These are phyloP conservation scores for Ceratocystis variospora DNA, from an alignment of 2,329 filamentous ascomycete species.

Conservation along the genomic window DNA sequence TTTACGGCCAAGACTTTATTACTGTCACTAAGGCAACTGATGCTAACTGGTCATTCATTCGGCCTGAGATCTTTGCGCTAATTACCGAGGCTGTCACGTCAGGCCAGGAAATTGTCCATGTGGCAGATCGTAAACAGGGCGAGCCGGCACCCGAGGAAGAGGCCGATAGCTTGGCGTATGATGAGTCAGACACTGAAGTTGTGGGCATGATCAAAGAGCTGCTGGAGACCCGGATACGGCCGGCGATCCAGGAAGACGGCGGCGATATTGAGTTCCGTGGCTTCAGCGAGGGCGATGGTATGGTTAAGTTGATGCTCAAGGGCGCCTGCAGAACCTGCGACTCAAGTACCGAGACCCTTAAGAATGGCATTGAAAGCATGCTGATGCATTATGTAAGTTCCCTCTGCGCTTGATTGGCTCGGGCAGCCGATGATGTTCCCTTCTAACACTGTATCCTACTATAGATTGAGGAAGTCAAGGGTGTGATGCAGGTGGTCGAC, in stretches of 20 bases:
- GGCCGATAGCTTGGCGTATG: slow-evolving; percentile 63
- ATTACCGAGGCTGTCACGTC: slow-evolving; percentile 86
- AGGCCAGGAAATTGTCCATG: slow-evolving; percentile 67
- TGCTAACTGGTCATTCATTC: slow-evolving; percentile 86
- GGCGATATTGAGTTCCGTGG: slow-evolving; percentile 93
- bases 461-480: slow-evolving; percentile 89
- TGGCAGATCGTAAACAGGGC: slow-evolving; percentile 46
- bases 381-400: slow-evolving; percentile 79
- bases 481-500: slow-evolving; percentile 80
- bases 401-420: background rate
- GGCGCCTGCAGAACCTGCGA: slow-evolving; percentile 94
- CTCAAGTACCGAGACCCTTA: slow-evolving; percentile 88
- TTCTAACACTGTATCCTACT: slow-evolving; percentile 24
- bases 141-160: slow-evolving; percentile 32
- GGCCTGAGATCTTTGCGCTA: slow-evolving; percentile 85
- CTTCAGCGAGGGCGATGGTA: slow-evolving; percentile 57
- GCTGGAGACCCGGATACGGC: slow-evolving; percentile 84
- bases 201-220: slow-evolving; percentile 98
- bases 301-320: slow-evolving; percentile 73
- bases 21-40: slow-evolving; percentile 84
- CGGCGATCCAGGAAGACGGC: slow-evolving; percentile 93
- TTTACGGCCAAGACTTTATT: slow-evolving; percentile 92
- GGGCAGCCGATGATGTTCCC: too few relatives aligned
- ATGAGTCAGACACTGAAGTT: slow-evolving; percentile 85
- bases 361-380: slow-evolving; percentile 98